Evolutionary conservation across 139 green algal genomes (phyloP).

Genomic region (Volvox reticuliferus): DNA sequence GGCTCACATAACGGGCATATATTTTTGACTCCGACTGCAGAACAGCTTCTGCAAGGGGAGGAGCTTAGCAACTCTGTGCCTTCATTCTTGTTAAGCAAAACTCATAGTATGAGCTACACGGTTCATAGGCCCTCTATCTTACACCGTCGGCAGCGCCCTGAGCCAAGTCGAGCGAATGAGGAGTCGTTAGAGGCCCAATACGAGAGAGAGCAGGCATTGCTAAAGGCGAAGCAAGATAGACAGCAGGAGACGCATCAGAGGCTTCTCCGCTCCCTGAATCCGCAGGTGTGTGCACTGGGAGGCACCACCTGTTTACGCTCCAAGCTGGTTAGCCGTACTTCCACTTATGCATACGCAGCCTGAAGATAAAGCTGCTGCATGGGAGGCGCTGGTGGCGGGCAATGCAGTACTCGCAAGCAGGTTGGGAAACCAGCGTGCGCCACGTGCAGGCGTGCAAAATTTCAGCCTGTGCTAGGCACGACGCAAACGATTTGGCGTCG

Average conservation of each 20-base stretch:
- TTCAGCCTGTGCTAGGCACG: no score
- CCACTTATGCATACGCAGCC: not conserved
- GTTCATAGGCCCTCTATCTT: slow-evolving; percentile 18
- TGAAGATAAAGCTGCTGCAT: slow-evolving; percentile 15
- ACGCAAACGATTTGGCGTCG: no score
- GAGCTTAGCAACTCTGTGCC: not conserved
- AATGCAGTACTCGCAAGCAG: slow-evolving; percentile 3
- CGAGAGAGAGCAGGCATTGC: slow-evolving; percentile 15
- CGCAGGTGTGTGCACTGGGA: not conserved
- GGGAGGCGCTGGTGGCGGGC: not conserved
- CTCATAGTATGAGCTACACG: not conserved
- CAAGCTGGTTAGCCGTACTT: not conserved
- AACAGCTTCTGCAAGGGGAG: not conserved
- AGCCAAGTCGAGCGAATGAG: slow-evolving; percentile 3
- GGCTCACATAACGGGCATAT: no score
- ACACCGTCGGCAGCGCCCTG: not conserved
- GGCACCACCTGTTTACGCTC: not conserved
- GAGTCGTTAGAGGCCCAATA: slow-evolving; percentile 6
- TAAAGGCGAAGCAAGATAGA: slow-evolving; percentile 13
- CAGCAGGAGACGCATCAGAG: slow-evolving; percentile 31
- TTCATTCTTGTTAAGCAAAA: not conserved
- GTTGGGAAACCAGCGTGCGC: not conserved
- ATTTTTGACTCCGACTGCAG: not conserved
- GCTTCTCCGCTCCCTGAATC: slow-evolving; percentile 3
- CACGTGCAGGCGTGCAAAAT: no score